Base-by-base conservation (phyloP, 345 rosid species). In the Salix exigua region DNA sequence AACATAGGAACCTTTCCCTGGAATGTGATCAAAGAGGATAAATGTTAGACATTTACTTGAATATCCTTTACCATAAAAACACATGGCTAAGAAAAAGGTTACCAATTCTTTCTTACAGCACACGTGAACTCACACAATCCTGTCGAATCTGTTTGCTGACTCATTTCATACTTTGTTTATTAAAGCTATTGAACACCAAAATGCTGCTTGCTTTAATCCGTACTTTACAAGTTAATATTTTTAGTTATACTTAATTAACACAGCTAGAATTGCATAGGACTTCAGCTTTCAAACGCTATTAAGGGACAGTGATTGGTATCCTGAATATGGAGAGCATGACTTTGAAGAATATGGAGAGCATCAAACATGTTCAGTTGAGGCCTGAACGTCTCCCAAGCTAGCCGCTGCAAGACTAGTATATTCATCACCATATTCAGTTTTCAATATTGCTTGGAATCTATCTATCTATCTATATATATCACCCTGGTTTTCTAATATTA, bases 1-100 rank as follows among this genome's bases (percentile, higher is more conserved):
- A 81, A 35, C 70, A 81, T 18, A 46, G 84, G 81, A 53, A 77
- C 81, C 76, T 81, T 81, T 37, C 73, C 81, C 84, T 81, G 81
- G 31, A 69, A 26, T 38, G 48, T 48, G 16, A 46, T 38, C 51
- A 7, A 50, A 51, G 4, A 2, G 46, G 23, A 37, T 60, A 17
- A 21, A 25, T 14, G 19, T 40, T 21, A 38, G 55, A 18, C 19
- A 64, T 53, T 9, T 61, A 42, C 35, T 23, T 51, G 42, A 48
- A 42, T 73, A 50, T 51, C 35, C 19, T 62, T 72, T 60, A 12
- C 31, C 75, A 33, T 75, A 5, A 62, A 23, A 70, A 3, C 67
- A 58, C 62, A 9, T 58, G 62, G 62, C 62, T n/a, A n/a, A 23
- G 11, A 44, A 9, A 31, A 58, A 58, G 62, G 16, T 58, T 9